Evolutionary conservation across 2,329 filamentous ascomycete genomes (phyloP).

Genomic region (Cercospora sesami): DNA sequence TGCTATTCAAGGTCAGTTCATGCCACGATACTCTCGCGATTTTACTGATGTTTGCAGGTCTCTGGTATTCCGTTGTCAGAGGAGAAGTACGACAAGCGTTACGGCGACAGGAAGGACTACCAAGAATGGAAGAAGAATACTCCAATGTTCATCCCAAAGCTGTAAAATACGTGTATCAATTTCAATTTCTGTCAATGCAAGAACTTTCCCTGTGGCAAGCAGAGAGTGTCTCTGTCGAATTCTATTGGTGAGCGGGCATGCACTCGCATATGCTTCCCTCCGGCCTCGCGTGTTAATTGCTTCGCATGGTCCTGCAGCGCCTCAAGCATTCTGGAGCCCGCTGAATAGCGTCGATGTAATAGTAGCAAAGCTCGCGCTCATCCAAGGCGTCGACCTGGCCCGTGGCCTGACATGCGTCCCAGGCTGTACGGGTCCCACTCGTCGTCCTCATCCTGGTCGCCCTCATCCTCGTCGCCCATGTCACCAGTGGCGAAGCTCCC

Average conservation of each 20-base stretch:
- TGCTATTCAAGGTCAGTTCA: slow-evolving; percentile 64
- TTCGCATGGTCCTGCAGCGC: not conserved
- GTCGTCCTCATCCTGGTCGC: not conserved
- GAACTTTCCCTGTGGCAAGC: not conserved
- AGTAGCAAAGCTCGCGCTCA: no score
- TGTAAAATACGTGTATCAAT: slow-evolving; percentile 39
- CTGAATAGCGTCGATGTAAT: no score
- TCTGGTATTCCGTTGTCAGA: slow-evolving; percentile 65
- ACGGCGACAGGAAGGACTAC: slow-evolving; percentile 65
- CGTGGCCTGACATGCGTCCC: not conserved
- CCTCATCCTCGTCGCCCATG: not conserved
- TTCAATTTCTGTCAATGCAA: not conserved
- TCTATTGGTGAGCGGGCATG: no score
- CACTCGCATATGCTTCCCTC: no score
- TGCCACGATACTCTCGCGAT: no score
- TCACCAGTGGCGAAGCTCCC: not conserved
- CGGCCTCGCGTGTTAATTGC: no score
- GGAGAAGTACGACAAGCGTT: slow-evolving; percentile 66
- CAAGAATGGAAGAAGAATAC: slow-evolving; percentile 67
- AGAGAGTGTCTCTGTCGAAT: no score
- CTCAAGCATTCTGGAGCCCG: not conserved
- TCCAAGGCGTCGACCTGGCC: slow-evolving; percentile 2
- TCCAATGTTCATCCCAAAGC: slow-evolving; percentile 63
- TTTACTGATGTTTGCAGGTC: slow-evolving; percentile 34
- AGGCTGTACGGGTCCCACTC: not conserved